Evolutionary conservation across 202 grass and related monocot species (phyloP).

Genomic region (Setaria italica): DNA sequence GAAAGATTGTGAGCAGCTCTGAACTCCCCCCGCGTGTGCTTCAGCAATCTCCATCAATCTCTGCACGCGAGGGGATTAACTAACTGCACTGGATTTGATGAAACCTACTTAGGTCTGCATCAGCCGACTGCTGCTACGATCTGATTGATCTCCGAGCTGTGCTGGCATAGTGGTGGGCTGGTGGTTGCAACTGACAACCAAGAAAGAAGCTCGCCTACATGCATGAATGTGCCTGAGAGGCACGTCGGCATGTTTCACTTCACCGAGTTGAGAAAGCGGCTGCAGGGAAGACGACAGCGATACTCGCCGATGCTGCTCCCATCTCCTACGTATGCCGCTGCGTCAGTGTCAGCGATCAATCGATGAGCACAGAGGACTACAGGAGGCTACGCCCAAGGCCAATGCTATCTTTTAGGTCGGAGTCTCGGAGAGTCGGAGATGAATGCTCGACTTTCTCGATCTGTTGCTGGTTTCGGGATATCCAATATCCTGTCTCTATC

Average conservation of each 20-base stretch:
- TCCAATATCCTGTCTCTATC: background rate
- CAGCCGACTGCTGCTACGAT: background rate
- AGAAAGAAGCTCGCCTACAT: background rate
- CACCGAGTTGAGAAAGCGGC: background rate
- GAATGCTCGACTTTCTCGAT: background rate
- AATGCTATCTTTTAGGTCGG: background rate
- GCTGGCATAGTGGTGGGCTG: background rate
- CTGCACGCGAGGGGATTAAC: background rate
- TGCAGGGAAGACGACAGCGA: background rate
- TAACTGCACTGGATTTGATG: background rate
- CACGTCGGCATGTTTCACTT: background rate
- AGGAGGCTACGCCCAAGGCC: too few relatives aligned
- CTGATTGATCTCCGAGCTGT: background rate
- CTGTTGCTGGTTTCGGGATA: background rate
- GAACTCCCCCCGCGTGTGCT: too few relatives aligned
- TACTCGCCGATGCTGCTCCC: background rate
- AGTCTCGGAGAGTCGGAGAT: background rate
- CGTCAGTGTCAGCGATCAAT: background rate
- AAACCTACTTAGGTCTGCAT: background rate
- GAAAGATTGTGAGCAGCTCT: too few relatives aligned
- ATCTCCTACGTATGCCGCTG: background rate
- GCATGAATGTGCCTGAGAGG: background rate
- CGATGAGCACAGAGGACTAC: background rate
- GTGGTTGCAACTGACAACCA: conserved; percentile 4
- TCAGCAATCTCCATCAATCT: background rate